Evolutionary conservation across 305 asterid genomes (phyloP), one percentile per base, ranked within the genome.

Genomic region (Fraxinus paxiana): DNA sequence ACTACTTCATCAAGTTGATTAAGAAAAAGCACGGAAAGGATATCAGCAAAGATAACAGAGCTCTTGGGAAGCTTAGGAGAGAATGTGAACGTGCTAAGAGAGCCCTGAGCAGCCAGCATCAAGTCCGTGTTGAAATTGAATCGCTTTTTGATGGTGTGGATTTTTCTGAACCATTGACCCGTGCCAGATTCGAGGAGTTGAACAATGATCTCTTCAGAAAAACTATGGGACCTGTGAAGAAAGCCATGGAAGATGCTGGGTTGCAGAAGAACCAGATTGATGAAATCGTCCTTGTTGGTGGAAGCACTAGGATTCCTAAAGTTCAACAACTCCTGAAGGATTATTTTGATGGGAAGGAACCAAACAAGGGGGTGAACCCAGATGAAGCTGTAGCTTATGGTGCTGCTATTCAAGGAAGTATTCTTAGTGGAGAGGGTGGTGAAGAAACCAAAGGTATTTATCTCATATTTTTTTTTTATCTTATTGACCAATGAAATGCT

Each of bases 351-450:
- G 92, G 92, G 17, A 88, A 88, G 85, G 90, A 88, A 75, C 89
- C 92, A 61, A 88, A 38, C 84, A 87, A 87, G 84, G 92, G 92
- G 80, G 92, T 88, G 54, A 88, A 87, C 79, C 92, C 92, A 1
- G 92, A 88, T 48, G 92, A 88, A 76, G 90, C 92, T 10, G 92
- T 88, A 65, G 90, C 92, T 79, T 87, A 2, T 87, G 92, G 92
- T 73, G 92, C 92, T 67, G 92, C 92, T 43, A 88, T 88, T 31
- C 92, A 88, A 79, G 92, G 92, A 31, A 89, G 90, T 9, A 88
- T 88, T 63, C 70, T 88, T 51, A 85, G 92, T 12, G 92, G 92
- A 6, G 92, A 88, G 82, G 92, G 92, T 65, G 92, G 90, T 75
- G 92, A 88, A 7, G 92, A 88, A 84, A 88, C 92, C 71, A 88